Evolutionary conservation across 306 rosid genomes (phyloP), one percentile per base, ranked within the genome.

Genomic region (Styphnolobium japonicum): DNA sequence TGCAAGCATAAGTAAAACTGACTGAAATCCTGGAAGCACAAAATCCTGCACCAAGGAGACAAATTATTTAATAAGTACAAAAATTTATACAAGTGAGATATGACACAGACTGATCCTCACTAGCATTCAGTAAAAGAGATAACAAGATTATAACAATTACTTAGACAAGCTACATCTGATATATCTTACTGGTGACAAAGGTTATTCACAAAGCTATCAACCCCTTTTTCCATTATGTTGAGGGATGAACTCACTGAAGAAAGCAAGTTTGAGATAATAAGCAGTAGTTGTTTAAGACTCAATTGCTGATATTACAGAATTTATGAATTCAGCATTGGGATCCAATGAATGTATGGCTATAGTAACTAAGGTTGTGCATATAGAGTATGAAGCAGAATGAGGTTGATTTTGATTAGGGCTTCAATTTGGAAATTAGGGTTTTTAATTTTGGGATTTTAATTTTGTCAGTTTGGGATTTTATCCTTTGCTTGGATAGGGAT

Each of bases 21-120:
- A 85, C 79, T 69, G 78, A 10, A 89, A 16, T 76, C 81, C 58
- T 9, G 98, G 98, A 58, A 91, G 74, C 75, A 89, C 93, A 71
- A 88, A 87, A 61, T 70, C 90, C 98, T 93, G 94, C 81, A 85
- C 56, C 58, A 77, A 7, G 10, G 23, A 76, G 72, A 29, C 31
- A 71, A 43, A 9, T 18, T 71, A 51, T 34, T 31, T 19, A 34
- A 3, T 37, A 40, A 65, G 42, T 71, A 61, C 21, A 15, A 4
- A 37, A 48, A 10, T 27, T 37, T 58, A 31, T 6, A 43, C 2
- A 73, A 4, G 27, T 18, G 7, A 70, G 18, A 68, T 57, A 21
- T 6, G 43, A 51, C 31, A 55, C 3, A 15, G 48, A 37, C 23
- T 15, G 25, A 71, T 69, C 70, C 40, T 45, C 14, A 15, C 66